Percentiles rank a stretch among this genome's conserved stretches.
These are phyloP conservation scores for Gossypium laxum DNA, from an alignment of 441 rosid species.

Conservation along the genomic window DNA sequence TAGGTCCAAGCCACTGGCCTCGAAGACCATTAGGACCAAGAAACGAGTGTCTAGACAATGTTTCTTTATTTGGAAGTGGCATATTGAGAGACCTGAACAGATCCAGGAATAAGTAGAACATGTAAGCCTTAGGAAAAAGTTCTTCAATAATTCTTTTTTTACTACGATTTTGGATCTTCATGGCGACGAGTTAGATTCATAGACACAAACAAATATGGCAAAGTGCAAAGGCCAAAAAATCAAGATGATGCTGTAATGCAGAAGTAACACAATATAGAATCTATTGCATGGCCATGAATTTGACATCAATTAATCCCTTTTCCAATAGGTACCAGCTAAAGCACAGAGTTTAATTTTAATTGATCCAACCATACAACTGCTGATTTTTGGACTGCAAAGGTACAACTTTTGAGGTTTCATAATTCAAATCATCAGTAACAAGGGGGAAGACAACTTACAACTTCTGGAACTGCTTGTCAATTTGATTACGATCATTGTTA, in stretches of 20 bases:
- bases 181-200: background rate
- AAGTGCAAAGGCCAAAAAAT: background rate
- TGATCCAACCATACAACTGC: background rate
- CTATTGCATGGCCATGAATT: background rate
- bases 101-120: conserved; percentile 4
- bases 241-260: conserved; percentile 4
- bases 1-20: conserved; percentile 83
- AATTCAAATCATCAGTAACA: conserved; percentile 1
- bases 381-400: background rate
- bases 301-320: background rate
- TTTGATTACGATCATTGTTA: conserved; percentile 30
- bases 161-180: background rate
- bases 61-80: conserved; percentile 73
- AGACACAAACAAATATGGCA: background rate
- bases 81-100: conserved; percentile 57
- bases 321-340: background rate
- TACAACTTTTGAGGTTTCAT: background rate
- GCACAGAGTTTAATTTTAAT: background rate
- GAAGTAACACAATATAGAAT: background rate
- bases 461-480: conserved; percentile 70
- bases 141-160: background rate
- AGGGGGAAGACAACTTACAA: conserved; percentile 38
- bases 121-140: background rate
- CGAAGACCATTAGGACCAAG: conserved; percentile 84
- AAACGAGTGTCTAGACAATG: conserved; percentile 85